Conservation (phyloP, 148 eudicot species). For the Fagopyrum esculentum region DNA sequence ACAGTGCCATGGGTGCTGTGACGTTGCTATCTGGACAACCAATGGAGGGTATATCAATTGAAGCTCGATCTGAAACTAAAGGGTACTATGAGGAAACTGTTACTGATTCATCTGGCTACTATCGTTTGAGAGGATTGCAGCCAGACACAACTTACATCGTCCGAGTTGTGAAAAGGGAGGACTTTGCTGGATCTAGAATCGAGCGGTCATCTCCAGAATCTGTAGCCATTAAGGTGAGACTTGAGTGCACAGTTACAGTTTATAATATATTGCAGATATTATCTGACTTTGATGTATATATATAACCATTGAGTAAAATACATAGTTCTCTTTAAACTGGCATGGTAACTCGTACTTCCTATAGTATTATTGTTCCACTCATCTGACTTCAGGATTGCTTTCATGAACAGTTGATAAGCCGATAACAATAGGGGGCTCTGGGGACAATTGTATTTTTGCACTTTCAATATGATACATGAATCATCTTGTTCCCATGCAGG, state of each 20-base stretch:
- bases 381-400: neutral
- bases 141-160: conserved; percentile 72
- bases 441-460: neutral
- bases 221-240: conserved; percentile 47
- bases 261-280: neutral
- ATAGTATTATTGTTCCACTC: neutral
- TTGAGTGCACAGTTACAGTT: neutral
- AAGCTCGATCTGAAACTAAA: conserved; percentile 80
- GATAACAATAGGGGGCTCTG: neutral
- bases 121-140: conserved; percentile 82
- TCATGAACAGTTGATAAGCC: neutral
- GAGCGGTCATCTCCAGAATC: conserved; percentile 93
- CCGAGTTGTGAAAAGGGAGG: conserved; percentile 60
- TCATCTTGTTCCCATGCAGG: conserved; percentile 28
- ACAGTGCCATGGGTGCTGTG: conserved; percentile 83
- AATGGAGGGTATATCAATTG: conserved; percentile 73
- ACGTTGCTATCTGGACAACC: conserved; percentile 90
- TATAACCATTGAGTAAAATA: no score
- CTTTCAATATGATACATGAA: neutral
- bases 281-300: neutral
- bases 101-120: conserved; percentile 79
- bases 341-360: neutral
- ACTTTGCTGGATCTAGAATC: conserved; percentile 37
- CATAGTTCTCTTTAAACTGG: neutral
- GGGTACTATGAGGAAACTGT: conserved; percentile 94